A percentile compares a stretch with the other conserved stretches of the same genome.
Evolutionary conservation across 306 rosid species (phyloP).

Genomic region (Luffa aegyptiaca): DNA sequence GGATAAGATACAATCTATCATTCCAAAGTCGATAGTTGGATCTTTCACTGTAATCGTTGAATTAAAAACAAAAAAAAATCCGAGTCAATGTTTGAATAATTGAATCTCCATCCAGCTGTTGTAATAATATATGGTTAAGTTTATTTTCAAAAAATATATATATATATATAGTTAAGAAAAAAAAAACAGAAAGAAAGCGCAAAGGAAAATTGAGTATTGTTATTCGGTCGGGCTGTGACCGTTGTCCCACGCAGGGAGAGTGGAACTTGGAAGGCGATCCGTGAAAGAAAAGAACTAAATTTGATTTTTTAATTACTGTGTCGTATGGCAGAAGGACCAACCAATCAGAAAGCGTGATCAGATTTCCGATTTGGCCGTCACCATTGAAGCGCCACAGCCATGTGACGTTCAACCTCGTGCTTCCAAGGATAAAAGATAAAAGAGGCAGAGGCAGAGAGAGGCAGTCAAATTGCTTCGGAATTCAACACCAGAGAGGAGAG

Average conservation of each 20-base stretch:
- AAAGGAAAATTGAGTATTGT: neutral
- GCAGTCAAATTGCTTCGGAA: neutral
- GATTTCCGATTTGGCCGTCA: conserved; percentile 8
- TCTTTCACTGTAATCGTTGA: too few species aligned
- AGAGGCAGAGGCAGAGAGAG: neutral
- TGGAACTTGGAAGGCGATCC: neutral
- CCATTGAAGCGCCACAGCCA: neutral
- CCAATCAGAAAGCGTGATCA: neutral
- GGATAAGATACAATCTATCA: too few species aligned
- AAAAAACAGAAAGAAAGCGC: neutral
- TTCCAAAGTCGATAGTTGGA: too few species aligned
- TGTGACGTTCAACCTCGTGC: neutral
- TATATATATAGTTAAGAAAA: too few species aligned
- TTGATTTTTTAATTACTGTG: neutral
- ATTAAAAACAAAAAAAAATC: too few species aligned
- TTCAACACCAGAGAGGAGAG: neutral
- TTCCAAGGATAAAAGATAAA: neutral
- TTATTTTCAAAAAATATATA: too few species aligned
- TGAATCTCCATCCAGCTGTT: too few species aligned
- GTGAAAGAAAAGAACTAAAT: neutral
- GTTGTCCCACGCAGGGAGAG: neutral
- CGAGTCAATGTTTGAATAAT: too few species aligned
- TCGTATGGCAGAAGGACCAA: neutral
- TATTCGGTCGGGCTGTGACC: neutral
- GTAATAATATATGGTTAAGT: too few species aligned